A percentile compares a stretch with the other conserved stretches of the same genome.
phyloP scores from a whole-genome alignment of 805 yeast species.

The Zygoascus ofunaensis region DNA sequence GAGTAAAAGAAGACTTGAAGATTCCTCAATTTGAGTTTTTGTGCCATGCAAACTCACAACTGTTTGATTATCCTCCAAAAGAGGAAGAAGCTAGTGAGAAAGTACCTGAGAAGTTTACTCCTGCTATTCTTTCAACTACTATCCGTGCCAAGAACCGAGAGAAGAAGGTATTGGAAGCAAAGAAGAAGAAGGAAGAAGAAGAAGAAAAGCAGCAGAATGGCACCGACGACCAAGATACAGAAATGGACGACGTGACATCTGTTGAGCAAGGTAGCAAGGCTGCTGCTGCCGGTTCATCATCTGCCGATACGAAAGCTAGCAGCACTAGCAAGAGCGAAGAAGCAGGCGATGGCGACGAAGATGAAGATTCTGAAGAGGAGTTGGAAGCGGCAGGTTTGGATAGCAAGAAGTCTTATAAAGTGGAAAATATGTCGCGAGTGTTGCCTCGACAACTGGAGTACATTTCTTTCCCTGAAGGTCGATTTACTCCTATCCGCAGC shows the following conservation, averaged over 20 bases:
- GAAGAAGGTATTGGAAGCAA: conserved; percentile 47
- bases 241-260: neutral
- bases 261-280: neutral
- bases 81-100: conserved; percentile 68
- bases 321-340: conserved; percentile 19
- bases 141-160: conserved; percentile 92
- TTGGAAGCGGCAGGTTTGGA: neutral
- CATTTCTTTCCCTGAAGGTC: conserved; percentile 60
- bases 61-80: conserved; percentile 86
- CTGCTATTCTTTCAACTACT: conserved; percentile 92
- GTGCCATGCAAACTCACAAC: conserved; percentile 71
- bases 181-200: conserved; percentile 44
- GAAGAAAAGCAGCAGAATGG: conserved; percentile 28
- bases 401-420: conserved; percentile 37
- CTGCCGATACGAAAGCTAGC: conserved; percentile 18
- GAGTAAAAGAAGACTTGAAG: conserved; percentile 75
- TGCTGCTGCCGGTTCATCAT: conserved; percentile 17
- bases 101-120: conserved; percentile 79
- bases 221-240: conserved; percentile 19
- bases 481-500: conserved; percentile 78
- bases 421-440: conserved; percentile 77
- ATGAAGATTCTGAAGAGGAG: conserved; percentile 4
- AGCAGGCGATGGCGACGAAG: conserved; percentile 8
- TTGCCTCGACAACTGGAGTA: conserved; percentile 81
- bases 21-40: conserved; percentile 76